Percentiles rank a stretch among this genome's conserved stretches.
phyloP scores from a whole-genome alignment of 2,329 filamentous ascomycete genomes.

The Tetracladium maxilliforme region DNA sequence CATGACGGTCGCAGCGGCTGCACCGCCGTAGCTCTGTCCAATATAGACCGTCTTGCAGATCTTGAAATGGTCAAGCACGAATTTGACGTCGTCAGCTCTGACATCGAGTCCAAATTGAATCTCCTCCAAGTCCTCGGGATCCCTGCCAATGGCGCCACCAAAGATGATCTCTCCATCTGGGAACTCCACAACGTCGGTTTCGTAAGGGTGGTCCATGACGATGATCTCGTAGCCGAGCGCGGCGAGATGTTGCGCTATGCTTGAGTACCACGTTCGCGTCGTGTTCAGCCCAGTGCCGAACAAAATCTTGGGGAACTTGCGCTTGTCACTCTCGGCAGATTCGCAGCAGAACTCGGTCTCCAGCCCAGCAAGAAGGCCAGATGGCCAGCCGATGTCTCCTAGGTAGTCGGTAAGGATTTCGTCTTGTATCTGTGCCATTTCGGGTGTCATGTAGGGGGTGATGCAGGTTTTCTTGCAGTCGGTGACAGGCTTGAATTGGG shows the following conservation, averaged over 20 bases:
- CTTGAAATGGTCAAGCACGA: conserved; percentile 12
- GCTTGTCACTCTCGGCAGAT: not conserved
- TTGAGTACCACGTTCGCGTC: conserved; percentile 21
- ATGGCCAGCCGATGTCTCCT: too few species aligned
- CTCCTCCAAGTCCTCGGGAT: conserved; percentile 3
- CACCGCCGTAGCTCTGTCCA: conserved; percentile 18
- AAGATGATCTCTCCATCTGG: conserved; percentile 17
- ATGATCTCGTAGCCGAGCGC: conserved; percentile 24
- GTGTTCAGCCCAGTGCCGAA: conserved; percentile 22
- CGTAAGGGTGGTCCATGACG: conserved; percentile 27
- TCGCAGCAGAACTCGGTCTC: conserved; percentile 11
- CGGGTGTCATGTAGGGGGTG: conserved; percentile 1
- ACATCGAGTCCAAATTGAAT: conserved; percentile 8
- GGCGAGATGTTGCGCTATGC: conserved; percentile 21
- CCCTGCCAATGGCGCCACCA: conserved; percentile 4
- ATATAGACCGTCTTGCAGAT: conserved; percentile 12
- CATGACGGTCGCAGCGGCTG: conserved; percentile 16
- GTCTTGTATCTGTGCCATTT: too few species aligned
- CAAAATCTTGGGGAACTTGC: conserved; percentile 11
- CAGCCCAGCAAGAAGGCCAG: conserved; percentile 7
- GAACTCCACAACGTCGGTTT: conserved; percentile 23
- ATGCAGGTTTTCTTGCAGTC: too few species aligned
- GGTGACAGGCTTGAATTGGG: conserved; percentile 6
- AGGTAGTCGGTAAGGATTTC: conserved; percentile 6
- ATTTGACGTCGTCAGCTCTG: conserved; percentile 12